Evolutionary conservation across 2,329 filamentous ascomycete species (phyloP), one percentile per base, ranked within the genome.

Genomic region (Neofusicoccum laricinum): DNA sequence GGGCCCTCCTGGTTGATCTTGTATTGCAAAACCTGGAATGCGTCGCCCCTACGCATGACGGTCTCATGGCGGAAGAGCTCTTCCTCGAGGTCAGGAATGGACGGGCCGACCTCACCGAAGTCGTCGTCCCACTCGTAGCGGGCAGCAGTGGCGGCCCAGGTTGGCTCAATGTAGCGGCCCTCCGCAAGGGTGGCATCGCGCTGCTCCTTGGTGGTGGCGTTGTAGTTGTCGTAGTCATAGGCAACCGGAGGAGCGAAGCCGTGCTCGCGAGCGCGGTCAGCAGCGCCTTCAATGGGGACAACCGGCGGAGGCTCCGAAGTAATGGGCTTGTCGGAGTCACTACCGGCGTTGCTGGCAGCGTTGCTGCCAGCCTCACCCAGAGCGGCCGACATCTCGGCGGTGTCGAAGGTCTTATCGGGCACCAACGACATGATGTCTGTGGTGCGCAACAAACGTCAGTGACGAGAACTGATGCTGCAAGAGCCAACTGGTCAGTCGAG

Each of bases 61-160:
- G 77, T 76, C 50, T 85, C 81, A 5, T 80, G 78, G 0, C 85
- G 82, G 63, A 96, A 99, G 6, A 99, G 86, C 69, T 89, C 81
- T 7, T 84, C 70, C 80, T 98, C 94, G 0, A 99, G 85, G 53
- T 87, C 85, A 0, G 84, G 80, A 61, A 88, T 85, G 57, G 81
- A 81, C 0, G 93, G 93, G 6, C 90, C 94, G 62, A 99, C 82
- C 45, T 98, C 94, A 2, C 94, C 95, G 69, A 85, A 91, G 2
- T 96, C 92, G 11, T 93, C 92, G 17, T 88, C 84, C 90, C 91
- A 98, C 71, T 93, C 86, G 70, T 98, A 98, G 48, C 90, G 82
- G 0, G 74, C 78, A n/a, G 87, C 88, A 63, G 85, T 85, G 41
- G 80, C 80, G 59, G 81, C 80, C 86, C 81, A 87, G 6, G 43